A percentile compares a stretch with the other conserved stretches of the same genome.
These are phyloP conservation scores for Stemphylium vesicarium DNA, from an alignment of 2,329 filamentous ascomycete species.

Conservation along the genomic window DNA sequence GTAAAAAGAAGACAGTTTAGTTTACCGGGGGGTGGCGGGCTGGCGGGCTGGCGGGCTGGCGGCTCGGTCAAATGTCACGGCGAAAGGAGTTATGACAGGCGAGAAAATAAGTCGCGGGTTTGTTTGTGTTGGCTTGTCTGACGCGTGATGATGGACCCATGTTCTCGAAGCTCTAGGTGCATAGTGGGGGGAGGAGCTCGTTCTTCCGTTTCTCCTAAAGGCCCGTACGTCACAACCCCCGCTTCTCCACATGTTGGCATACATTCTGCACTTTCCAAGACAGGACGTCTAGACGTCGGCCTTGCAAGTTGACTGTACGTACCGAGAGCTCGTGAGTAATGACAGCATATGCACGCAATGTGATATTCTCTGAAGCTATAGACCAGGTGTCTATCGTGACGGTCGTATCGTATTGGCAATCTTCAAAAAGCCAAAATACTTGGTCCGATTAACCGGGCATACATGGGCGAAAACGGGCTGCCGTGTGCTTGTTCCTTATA, in stretches of 20 bases:
- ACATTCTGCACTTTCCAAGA: constrained; percentile 15
- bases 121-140: background rate
- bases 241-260: constrained; percentile 28
- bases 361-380: too few species aligned
- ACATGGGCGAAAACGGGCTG: too few species aligned
- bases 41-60: too few species aligned
- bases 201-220: constrained; percentile 27
- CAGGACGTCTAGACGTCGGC: constrained; percentile 12
- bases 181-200: background rate
- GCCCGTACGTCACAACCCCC: constrained; percentile 27
- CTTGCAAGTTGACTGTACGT: constrained; percentile 2
- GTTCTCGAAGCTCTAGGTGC: background rate
- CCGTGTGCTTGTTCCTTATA: too few species aligned
- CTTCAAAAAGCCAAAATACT: background rate
- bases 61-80: constrained; percentile 6
- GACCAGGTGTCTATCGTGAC: too few species aligned
- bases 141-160: constrained; percentile 7
- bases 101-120: background rate
- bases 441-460: too few species aligned
- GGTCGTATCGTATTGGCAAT: background rate
- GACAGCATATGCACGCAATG: constrained; percentile 20
- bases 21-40: background rate
- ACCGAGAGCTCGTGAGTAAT: constrained; percentile 18
- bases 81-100: background rate
- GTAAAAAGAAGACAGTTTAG: background rate